phyloP scores from a whole-genome alignment of 306 rosid genomes.

The Vigna nakashimae region DNA sequence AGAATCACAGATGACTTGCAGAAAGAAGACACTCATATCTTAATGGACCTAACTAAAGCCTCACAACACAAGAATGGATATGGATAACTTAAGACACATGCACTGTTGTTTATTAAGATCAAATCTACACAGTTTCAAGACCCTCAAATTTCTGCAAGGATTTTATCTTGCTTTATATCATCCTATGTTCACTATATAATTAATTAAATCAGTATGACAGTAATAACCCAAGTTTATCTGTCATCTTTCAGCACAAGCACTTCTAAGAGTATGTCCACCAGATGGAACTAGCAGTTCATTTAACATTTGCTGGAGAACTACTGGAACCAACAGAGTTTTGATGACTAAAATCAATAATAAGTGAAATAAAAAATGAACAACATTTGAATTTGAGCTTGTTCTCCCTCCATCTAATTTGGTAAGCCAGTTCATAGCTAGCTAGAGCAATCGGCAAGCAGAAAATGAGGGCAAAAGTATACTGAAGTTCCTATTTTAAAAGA shows the following conservation, averaged over 20 bases:
- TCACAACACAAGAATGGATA: neutral
- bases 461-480: neutral
- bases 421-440: conserved; percentile 23
- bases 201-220: neutral
- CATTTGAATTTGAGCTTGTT: conserved; percentile 6
- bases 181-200: neutral
- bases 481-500: neutral
- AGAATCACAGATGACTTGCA: conserved; percentile 20
- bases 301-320: conserved; percentile 7
- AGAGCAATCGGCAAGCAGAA: conserved; percentile 22
- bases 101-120: conserved; percentile 2
- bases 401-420: conserved; percentile 6
- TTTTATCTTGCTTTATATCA: conserved; percentile 1
- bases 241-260: conserved; percentile 3
- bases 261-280: neutral
- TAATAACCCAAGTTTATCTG: conserved; percentile 18
- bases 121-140: conserved; percentile 12
- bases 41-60: conserved; percentile 11
- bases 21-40: conserved; percentile 15
- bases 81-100: neutral
- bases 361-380: conserved; percentile 10
- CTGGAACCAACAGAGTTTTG: conserved; percentile 6
- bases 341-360: neutral
- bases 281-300: conserved; percentile 16
- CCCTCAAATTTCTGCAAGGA: conserved; percentile 29